Conservation (phyloP, 805 yeast species). For the Lipomyces sp. region DNA sequence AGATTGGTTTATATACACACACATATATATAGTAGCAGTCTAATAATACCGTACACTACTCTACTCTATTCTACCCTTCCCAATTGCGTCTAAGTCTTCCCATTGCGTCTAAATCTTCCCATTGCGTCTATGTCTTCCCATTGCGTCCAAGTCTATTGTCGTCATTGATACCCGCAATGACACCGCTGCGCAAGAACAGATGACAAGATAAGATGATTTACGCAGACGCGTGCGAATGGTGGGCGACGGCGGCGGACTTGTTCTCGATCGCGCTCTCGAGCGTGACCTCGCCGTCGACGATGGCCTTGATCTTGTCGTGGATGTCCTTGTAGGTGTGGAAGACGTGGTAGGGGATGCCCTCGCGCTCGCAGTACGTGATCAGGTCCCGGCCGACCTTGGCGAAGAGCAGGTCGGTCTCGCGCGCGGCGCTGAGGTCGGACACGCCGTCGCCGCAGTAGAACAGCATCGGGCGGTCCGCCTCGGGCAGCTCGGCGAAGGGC, state of each 20-base stretch:
- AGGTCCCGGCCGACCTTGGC: conserved; percentile 92
- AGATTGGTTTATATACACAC: no score
- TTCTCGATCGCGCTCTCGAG: conserved; percentile 28
- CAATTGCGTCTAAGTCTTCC: no score
- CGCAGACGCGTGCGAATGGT: no score
- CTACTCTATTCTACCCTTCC: no score
- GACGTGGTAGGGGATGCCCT: conserved; percentile 78
- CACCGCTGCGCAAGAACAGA: no score
- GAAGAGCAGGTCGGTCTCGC: conserved; percentile 87
- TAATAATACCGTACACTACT: background rate
- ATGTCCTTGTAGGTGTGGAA: conserved; percentile 77
- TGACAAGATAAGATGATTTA: no score
- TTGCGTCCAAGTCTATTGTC: no score
- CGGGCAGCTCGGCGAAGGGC: conserved; percentile 39
- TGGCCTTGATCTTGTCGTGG: conserved; percentile 54
- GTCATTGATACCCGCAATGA: no score
- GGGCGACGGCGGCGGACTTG: conserved; percentile 7
- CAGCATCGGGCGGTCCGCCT: conserved; percentile 54
- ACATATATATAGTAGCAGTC: no score
- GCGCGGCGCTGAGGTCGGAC: conserved; percentile 90
- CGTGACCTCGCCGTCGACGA: conserved; percentile 45
- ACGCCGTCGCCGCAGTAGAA: conserved; percentile 99
- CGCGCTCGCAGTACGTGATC: conserved; percentile 75
- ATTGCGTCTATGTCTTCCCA: no score
- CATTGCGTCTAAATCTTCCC: no score